Percentiles rank a stretch among this genome's conserved stretches.
phyloP scores from a whole-genome alignment of 176 grass and related monocot genomes.

The Ensete ventricosum region DNA sequence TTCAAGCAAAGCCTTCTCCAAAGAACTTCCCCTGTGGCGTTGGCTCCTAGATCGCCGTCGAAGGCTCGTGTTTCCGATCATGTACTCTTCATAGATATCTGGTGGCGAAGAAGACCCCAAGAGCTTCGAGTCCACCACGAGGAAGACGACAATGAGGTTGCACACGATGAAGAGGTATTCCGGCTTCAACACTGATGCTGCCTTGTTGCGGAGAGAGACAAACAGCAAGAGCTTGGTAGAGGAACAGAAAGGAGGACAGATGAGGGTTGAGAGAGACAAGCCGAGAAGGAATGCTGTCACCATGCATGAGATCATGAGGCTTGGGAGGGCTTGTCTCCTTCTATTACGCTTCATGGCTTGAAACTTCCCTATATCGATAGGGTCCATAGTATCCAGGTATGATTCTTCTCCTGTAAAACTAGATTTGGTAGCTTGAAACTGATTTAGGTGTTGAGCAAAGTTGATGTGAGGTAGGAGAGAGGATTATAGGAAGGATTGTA shows the following conservation, averaged over 20 bases:
- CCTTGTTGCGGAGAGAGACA: not conserved
- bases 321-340: not conserved
- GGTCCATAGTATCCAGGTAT: not conserved
- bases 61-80: not conserved
- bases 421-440: not conserved
- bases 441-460: not conserved
- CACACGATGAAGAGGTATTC: not conserved
- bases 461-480: not conserved
- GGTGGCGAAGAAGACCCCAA: not conserved
- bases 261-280: not conserved
- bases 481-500: too few relatives aligned
- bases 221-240: not conserved
- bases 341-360: conserved; percentile 6
- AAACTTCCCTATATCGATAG: conserved; percentile 1
- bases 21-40: not conserved
- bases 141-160: conserved; percentile 11
- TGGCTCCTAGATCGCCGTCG: not conserved
- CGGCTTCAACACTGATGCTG: not conserved
- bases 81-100: not conserved
- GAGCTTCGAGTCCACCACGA: not conserved
- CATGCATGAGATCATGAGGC: not conserved
- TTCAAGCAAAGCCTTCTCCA: not conserved
- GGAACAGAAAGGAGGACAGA: not conserved
- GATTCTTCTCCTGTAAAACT: not conserved
- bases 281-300: not conserved